Conservation (phyloP, 1,284 basidiomycete genomes). For the Rhodotorula sp. region DNA sequence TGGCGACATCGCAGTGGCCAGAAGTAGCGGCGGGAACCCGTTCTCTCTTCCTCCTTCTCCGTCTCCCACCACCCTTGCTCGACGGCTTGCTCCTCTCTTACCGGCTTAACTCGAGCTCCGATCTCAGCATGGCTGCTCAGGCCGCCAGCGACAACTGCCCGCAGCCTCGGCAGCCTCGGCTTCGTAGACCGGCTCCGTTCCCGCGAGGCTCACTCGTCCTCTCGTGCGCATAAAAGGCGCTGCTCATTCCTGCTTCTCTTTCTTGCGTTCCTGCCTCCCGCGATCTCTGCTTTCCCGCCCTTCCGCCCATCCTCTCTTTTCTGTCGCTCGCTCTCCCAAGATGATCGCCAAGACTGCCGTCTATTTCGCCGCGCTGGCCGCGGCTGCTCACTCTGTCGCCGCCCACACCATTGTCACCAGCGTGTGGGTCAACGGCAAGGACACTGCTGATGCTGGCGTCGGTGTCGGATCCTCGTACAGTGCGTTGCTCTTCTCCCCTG, state of each 20-base stretch:
- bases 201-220: not conserved
- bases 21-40: too few species aligned
- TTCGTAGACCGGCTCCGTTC: too few species aligned
- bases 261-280: not conserved
- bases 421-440: conserved; percentile 6
- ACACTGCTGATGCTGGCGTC: not conserved
- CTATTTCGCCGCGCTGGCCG: conserved; percentile 8
- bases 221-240: not conserved
- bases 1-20: too few species aligned
- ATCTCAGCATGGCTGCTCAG: too few species aligned
- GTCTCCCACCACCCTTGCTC: too few species aligned
- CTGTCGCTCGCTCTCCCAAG: not conserved
- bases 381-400: not conserved
- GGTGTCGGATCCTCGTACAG: not conserved
- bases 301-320: not conserved
- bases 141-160: too few species aligned
- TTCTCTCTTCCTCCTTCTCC: too few species aligned
- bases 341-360: not conserved
- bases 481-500: not conserved
- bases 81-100: too few species aligned
- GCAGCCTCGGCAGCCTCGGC: too few species aligned
- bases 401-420: not conserved
- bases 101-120: too few species aligned
- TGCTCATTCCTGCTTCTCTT: too few species aligned
- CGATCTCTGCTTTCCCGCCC: not conserved